phyloP scores from a whole-genome alignment of 768 basidiomycete species.

The Collybia nuda region DNA sequence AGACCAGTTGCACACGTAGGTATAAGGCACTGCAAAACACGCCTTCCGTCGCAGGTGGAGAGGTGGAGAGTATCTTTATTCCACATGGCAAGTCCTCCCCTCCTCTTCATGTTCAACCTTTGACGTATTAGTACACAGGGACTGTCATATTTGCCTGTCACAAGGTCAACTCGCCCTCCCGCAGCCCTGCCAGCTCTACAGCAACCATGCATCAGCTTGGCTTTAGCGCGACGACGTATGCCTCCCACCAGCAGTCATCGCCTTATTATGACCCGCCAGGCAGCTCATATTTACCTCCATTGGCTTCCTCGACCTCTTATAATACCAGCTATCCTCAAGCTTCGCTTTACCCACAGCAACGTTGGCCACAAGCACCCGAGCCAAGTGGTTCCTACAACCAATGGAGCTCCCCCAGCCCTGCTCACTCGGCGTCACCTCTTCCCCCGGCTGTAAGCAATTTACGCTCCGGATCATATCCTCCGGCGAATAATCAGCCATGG shows the following conservation, averaged over 20 bases:
- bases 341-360: constrained; percentile 37
- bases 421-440: constrained; percentile 27
- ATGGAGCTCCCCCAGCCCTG: constrained; percentile 29
- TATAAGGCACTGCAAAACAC: constrained; percentile 74
- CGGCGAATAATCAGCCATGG: constrained; percentile 36
- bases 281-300: constrained; percentile 40
- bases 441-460: constrained; percentile 28
- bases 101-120: constrained; percentile 17
- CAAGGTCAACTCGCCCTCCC: constrained; percentile 51
- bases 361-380: constrained; percentile 39
- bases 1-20: constrained; percentile 84
- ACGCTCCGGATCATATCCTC: constrained; percentile 30
- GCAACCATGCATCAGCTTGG: constrained; percentile 46
- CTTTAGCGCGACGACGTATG: constrained; percentile 37
- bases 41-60: constrained; percentile 52
- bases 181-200: constrained; percentile 35
- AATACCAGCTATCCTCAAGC: constrained; percentile 30
- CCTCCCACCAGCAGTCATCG: constrained; percentile 26
- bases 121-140: constrained; percentile 36
- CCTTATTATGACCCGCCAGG: constrained; percentile 40
- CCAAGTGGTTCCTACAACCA: constrained; percentile 20
- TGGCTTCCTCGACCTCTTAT: constrained; percentile 31
- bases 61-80: constrained; percentile 87
- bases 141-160: constrained; percentile 75
- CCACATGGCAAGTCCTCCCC: constrained; percentile 69